Percentiles rank a stretch among this genome's conserved stretches.
phyloP scores from a whole-genome alignment of 805 yeast species.

The Starmerella sp. region DNA sequence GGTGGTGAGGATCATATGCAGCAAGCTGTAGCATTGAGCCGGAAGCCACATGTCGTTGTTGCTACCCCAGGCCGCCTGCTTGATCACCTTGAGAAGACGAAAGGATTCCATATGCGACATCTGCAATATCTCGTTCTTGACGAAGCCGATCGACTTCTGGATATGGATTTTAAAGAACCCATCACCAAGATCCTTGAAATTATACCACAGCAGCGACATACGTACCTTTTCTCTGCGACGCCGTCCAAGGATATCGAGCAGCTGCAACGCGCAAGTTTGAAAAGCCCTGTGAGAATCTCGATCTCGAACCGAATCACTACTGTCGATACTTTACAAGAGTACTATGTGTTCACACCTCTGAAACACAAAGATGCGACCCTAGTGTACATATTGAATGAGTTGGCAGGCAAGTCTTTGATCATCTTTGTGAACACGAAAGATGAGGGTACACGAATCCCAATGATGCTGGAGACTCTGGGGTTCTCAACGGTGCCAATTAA shows the following conservation, averaged over 20 bases:
- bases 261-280: conserved; percentile 81
- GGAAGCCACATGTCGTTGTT: conserved; percentile 86
- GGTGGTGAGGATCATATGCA: conserved; percentile 99
- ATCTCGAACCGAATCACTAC: conserved; percentile 83
- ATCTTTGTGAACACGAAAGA: conserved; percentile 92
- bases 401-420: conserved; percentile 73
- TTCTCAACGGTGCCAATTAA: conserved; percentile 87
- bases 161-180: conserved; percentile 94
- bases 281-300: conserved; percentile 81
- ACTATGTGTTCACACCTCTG: conserved; percentile 81
- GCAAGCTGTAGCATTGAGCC: conserved; percentile 85
- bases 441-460: conserved; percentile 82
- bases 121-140: conserved; percentile 83
- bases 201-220: conserved; percentile 69
- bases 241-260: conserved; percentile 93
- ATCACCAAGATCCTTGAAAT: conserved; percentile 73
- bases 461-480: conserved; percentile 67
- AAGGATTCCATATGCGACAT: conserved; percentile 72
- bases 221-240: conserved; percentile 88
- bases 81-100: conserved; percentile 88
- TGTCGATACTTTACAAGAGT: conserved; percentile 84
- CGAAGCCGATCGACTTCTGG: conserved; percentile 91
- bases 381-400: conserved; percentile 71
- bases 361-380: conserved; percentile 84
- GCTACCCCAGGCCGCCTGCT: conserved; percentile 87